These are phyloP conservation scores for Trypanosoma vivax DNA, from an alignment of 208 protist genomes.

Conservation along the genomic window DNA sequence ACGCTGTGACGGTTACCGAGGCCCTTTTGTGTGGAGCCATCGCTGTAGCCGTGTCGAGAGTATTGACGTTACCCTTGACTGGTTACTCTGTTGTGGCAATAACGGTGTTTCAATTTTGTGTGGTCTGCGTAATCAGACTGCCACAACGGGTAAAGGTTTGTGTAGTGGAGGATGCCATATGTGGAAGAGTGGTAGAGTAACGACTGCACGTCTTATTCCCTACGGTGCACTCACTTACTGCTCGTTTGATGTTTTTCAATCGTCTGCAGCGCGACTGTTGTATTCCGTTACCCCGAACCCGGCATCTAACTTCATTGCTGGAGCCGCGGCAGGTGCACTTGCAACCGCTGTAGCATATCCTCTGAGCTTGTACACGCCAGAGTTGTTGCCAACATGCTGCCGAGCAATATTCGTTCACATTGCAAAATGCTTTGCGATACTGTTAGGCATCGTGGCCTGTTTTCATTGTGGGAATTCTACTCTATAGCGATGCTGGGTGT, in stretches of 20 bases:
- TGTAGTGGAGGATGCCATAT: constrained; percentile 63
- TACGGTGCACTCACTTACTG: constrained; percentile 91
- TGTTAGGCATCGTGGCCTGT: constrained; percentile 39
- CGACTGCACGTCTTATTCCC: constrained; percentile 89
- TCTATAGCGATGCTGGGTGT: constrained; percentile 86
- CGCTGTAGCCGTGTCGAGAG: constrained; percentile 85
- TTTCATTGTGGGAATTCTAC: constrained; percentile 72
- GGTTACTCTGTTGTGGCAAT: constrained; percentile 90
- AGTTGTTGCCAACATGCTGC: constrained; percentile 28
- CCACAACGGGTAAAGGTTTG: constrained; percentile 39
- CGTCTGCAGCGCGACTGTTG: constrained; percentile 50
- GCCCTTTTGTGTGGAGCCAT: constrained; percentile 85
- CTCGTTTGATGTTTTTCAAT: constrained; percentile 88
- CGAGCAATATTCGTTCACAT: constrained; percentile 54
- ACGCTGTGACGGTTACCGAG: constrained; percentile 62
- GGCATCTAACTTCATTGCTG: constrained; percentile 76
- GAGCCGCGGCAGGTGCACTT: constrained; percentile 76
- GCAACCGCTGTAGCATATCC: constrained; percentile 87
- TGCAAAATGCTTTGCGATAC: constrained; percentile 69
- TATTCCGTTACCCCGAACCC: constrained; percentile 65
- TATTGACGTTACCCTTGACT: constrained; percentile 87
- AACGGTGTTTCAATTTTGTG: constrained; percentile 90
- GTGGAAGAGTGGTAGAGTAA: constrained; percentile 86
- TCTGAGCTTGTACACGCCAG: constrained; percentile 87
- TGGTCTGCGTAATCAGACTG: too few species aligned